Evolutionary conservation across 805 yeast species (phyloP).

Genomic region (Lipomyces yamanashiensis): DNA sequence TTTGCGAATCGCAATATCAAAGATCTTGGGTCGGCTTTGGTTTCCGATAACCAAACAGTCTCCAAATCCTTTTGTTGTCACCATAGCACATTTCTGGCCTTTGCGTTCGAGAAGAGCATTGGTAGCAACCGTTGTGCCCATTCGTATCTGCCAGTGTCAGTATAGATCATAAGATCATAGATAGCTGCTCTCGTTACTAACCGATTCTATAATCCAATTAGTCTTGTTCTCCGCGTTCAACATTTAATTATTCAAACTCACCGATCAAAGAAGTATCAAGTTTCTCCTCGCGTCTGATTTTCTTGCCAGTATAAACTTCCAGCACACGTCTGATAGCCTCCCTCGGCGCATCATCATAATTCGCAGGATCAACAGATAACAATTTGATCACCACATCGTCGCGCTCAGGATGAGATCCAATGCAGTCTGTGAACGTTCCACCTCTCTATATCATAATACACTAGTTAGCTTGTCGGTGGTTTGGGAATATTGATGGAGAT

Average conservation of each 20-base stretch:
- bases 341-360: constrained; percentile 87
- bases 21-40: constrained; percentile 88
- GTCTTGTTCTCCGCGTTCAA: too few species aligned
- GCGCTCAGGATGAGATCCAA: constrained; percentile 54
- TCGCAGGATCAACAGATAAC: constrained; percentile 84
- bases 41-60: constrained; percentile 86
- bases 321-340: constrained; percentile 86
- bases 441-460: constrained; percentile 55
- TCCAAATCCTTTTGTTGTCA: constrained; percentile 86
- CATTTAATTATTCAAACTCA: background rate
- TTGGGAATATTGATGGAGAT: too few species aligned
- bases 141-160: constrained; percentile 56
- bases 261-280: constrained; percentile 58
- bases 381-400: constrained; percentile 72
- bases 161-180: background rate
- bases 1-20: constrained; percentile 76
- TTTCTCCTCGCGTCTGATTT: constrained; percentile 63
- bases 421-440: constrained; percentile 88
- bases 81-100: constrained; percentile 83
- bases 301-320: constrained; percentile 58
- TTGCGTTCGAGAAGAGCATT: constrained; percentile 91
- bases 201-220: constrained; percentile 18
- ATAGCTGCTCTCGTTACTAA: constrained; percentile 2
- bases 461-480: background rate
- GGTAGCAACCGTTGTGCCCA: constrained; percentile 97